Percentiles rank a stretch among this genome's conserved stretches.
Conservation (phyloP, 169 alveolate genomes). For the Theileria luwenshuni region DNA sequence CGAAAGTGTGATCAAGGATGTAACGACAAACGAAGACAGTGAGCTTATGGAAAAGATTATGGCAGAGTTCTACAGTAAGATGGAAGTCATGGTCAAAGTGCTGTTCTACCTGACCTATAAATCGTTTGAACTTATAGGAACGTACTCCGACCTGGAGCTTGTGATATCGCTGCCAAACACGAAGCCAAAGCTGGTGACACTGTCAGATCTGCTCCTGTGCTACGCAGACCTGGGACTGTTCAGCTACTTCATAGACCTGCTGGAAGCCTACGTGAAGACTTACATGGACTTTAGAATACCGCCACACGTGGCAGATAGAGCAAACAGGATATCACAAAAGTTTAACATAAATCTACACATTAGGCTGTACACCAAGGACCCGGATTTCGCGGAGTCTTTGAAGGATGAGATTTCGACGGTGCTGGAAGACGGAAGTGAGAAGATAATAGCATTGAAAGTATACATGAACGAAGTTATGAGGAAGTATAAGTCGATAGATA, state of each 20-base stretch:
- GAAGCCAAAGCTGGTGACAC: neutral
- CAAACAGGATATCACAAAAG: neutral
- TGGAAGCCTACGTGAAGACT: neutral
- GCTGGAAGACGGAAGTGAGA: neutral
- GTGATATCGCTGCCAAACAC: neutral
- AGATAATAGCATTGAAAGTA: neutral
- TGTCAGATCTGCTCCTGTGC: slow-evolving; percentile 10
- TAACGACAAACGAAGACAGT: slow-evolving; percentile 1
- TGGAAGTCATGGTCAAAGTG: slow-evolving; percentile 30
- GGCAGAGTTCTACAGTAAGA: slow-evolving; percentile 2
- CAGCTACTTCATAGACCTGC: neutral
- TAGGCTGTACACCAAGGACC: neutral
- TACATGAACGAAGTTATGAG: neutral
- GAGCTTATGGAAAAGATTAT: slow-evolving; percentile 15
- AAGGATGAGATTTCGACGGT: neutral
- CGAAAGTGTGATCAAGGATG: slow-evolving; percentile 33
- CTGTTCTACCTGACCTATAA: slow-evolving; percentile 26
- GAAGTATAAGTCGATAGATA: neutral
- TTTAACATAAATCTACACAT: slow-evolving; percentile 6
- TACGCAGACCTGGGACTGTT: neutral
- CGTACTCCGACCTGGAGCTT: neutral
- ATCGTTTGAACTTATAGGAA: slow-evolving; percentile 23
- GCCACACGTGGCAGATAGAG: neutral
- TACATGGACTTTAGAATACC: slow-evolving; percentile 4
- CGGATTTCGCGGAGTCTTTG: neutral